Percentiles rank a stretch among this genome's conserved stretches.
Conservation (phyloP, 2,329 filamentous ascomycete species). For the Ascochyta viciae-villosae region DNA sequence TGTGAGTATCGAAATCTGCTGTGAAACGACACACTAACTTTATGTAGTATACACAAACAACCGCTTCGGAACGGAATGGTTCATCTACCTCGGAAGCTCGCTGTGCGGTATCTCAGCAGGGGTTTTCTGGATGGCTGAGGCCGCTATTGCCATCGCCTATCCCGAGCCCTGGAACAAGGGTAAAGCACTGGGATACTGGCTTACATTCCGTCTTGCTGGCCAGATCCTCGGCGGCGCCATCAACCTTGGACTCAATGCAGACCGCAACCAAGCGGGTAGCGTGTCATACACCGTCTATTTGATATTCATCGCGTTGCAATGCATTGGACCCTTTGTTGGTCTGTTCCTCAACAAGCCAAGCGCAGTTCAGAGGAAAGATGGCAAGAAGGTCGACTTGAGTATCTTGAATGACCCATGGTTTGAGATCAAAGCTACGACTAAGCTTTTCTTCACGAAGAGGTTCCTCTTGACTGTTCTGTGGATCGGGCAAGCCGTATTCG, state of each 20-base stretch:
- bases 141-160: constrained; percentile 75
- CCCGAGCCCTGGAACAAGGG: constrained; percentile 65
- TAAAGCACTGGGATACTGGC: constrained; percentile 68
- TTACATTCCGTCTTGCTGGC: constrained; percentile 66
- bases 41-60: constrained; percentile 68
- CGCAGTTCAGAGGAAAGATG: constrained; percentile 70
- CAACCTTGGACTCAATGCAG: constrained; percentile 70
- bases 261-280: constrained; percentile 64
- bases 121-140: constrained; percentile 78
- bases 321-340: constrained; percentile 68
- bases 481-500: constrained; percentile 74
- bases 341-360: constrained; percentile 67
- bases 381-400: constrained; percentile 64
- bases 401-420: constrained; percentile 64
- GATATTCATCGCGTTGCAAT: constrained; percentile 75
- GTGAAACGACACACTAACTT: background rate
- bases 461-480: constrained; percentile 71
- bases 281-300: constrained; percentile 74
- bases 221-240: constrained; percentile 77
- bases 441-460: constrained; percentile 65
- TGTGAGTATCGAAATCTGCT: constrained; percentile 31
- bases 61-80: constrained; percentile 72
- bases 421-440: constrained; percentile 67
- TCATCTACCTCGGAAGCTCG: constrained; percentile 71
- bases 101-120: constrained; percentile 74